A percentile compares a stretch with the other conserved stretches of the same genome.
Evolutionary conservation across 2,329 filamentous ascomycete species (phyloP).

Genomic region (Atkinsonella texensis): DNA sequence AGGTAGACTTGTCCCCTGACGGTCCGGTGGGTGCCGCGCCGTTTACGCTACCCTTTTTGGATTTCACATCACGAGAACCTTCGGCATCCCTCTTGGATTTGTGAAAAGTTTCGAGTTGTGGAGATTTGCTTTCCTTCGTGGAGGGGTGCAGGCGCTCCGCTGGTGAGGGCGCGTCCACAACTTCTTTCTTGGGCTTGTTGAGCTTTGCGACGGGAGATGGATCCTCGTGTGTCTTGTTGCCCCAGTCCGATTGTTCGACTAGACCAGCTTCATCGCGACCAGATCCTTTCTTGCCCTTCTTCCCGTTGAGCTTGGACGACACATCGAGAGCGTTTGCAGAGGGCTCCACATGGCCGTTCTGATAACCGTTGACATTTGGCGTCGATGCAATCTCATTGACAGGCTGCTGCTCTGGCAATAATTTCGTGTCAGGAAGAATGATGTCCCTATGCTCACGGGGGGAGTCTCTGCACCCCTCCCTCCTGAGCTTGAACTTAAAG

Average conservation of each 20-base stretch:
- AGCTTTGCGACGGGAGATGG: not conserved
- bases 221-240: not conserved
- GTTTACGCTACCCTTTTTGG: not conserved
- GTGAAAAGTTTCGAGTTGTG: not conserved
- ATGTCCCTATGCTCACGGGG: not conserved
- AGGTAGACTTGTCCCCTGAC: not conserved
- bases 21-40: not conserved
- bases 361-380: not conserved
- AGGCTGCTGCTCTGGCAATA: not conserved
- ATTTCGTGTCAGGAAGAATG: not conserved
- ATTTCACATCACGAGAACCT: not conserved
- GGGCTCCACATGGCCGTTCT: not conserved
- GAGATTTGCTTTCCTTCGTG: not conserved
- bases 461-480: not conserved
- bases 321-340: not conserved
- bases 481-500: slow-evolving; percentile 5
- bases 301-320: not conserved
- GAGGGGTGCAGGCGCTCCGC: not conserved
- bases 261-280: not conserved
- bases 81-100: not conserved
- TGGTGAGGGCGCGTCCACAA: not conserved
- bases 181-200: not conserved
- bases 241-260: not conserved
- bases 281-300: not conserved
- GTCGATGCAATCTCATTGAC: not conserved